Evolutionary conservation across 176 grass and related monocot genomes (phyloP), one percentile per base, ranked within the genome.

Genomic region (Musa acuminata): DNA sequence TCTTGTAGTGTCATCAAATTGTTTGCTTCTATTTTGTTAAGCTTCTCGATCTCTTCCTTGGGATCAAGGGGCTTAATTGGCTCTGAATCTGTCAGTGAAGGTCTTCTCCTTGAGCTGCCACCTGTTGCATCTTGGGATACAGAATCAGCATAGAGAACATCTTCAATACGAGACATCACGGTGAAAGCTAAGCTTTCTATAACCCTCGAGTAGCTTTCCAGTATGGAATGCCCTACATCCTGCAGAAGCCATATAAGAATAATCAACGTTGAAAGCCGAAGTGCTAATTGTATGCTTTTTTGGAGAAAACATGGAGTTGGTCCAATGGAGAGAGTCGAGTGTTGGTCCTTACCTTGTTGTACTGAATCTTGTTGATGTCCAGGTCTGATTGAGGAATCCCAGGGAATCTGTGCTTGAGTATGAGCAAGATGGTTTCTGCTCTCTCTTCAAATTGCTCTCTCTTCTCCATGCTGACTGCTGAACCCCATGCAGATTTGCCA

Each of bases 131-230:
- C 72, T 14, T 55, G 9, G 11, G 25, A 22, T 1, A 57, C 4
- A 8, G 52, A 57, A 24, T 74, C 72, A 0, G 52, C 25, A 1
- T 74, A 19, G 24, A 74, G 25, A 13, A 74, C 72, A 17, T 74
- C 72, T 1, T 74, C 72, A 23, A 74, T 74, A 5, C 72, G 53
- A 0, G 72, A 74, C 11, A 74, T 58, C 8, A 74, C 23, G 11
- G 53, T 58, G 72, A 57, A 57, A 27, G 72, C 72, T 26, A 55
- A 55, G 72, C 52, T 74, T 17, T 74, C 72, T 6, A 74, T 25
- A 11, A 74, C 13, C 53, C 72, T 74, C 0, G 72, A 74, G 53
- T 74, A 74, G 72, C 72, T 74, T 21, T 74, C 72, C 3, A 57
- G 23, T 11, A 74, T 74, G 11, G 72, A n/a, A 13, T 57, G 23